These are phyloP conservation scores for Handroanthus guayacan DNA, from an alignment of 257 asterid genomes.

Conservation along the genomic window DNA sequence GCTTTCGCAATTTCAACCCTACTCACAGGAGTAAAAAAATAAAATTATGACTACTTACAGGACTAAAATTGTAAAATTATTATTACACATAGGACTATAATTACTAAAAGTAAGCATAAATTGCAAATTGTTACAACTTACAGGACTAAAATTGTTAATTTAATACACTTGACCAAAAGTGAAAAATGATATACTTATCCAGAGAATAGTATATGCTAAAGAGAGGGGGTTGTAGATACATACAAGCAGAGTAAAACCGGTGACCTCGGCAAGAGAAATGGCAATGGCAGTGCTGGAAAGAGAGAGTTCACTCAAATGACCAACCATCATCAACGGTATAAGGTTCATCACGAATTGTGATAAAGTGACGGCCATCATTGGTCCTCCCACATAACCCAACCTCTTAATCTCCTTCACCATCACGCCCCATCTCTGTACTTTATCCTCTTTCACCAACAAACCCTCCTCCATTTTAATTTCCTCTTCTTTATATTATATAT, in stretches of 20 bases:
- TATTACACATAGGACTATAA: no score
- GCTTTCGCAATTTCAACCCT: no score
- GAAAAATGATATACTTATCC: no score
- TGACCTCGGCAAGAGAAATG: conserved; percentile 67
- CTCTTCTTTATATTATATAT: no score
- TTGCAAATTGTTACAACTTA: no score
- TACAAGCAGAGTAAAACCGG: conserved; percentile 82
- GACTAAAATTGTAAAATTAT: no score
- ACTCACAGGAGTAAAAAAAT: no score
- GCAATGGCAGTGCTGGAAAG: conserved; percentile 85
- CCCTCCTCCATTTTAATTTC: conserved; percentile 59
- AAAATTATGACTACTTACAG: no score
- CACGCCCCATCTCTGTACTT: conserved; percentile 41
- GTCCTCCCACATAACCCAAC: conserved; percentile 73
- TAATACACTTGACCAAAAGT: no score
- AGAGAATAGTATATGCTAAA: neutral
- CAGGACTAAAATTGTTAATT: no score
- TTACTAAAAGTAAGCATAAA: no score
- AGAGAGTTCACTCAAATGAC: conserved; percentile 76
- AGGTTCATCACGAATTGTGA: conserved; percentile 56
- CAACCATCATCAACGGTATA: conserved; percentile 72
- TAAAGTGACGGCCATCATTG: conserved; percentile 74
- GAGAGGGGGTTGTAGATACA: conserved; percentile 19
- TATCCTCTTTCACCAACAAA: conserved; percentile 45
- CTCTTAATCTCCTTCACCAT: conserved; percentile 62